Percentiles rank a stretch among this genome's conserved stretches.
phyloP scores from a whole-genome alignment of 2,329 filamentous ascomycete species.

The Fusarium cyanostomum region DNA sequence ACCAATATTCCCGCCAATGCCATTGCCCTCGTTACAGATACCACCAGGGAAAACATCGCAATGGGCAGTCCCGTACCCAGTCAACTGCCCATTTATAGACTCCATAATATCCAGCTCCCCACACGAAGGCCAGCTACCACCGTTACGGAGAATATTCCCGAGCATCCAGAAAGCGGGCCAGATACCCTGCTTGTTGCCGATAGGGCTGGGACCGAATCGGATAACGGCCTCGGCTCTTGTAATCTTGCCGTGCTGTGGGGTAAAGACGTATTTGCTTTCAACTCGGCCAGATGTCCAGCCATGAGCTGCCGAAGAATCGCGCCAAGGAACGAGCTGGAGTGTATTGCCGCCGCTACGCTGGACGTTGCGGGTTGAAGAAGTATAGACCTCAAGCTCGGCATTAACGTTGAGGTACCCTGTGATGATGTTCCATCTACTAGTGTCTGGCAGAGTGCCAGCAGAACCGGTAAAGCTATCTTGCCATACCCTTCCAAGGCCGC shows the following conservation, averaged over 20 bases:
- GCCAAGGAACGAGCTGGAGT: slow-evolving; percentile 59
- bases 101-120: slow-evolving; percentile 28
- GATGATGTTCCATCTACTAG: slow-evolving; percentile 55
- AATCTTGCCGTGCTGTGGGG: slow-evolving; percentile 49
- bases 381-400: slow-evolving; percentile 59
- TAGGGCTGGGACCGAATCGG: slow-evolving; percentile 51
- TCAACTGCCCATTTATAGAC: slow-evolving; percentile 18
- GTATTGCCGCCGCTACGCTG: slow-evolving; percentile 60
- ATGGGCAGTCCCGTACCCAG: slow-evolving; percentile 21
- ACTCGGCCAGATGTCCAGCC: slow-evolving; percentile 61
- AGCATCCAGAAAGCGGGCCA: slow-evolving; percentile 38
- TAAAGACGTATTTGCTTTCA: slow-evolving; percentile 57
- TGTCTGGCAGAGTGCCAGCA: slow-evolving; percentile 49
- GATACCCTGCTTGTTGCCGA: slow-evolving; percentile 55
- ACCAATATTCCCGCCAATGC: slow-evolving; percentile 46
- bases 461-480: slow-evolving; percentile 55
- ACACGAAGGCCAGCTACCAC: slow-evolving; percentile 28
- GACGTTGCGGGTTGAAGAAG: slow-evolving; percentile 53
- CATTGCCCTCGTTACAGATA: slow-evolving; percentile 57
- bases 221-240: slow-evolving; percentile 55
- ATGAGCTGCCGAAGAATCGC: slow-evolving; percentile 41
- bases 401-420: slow-evolving; percentile 53
- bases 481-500: slow-evolving; percentile 54
- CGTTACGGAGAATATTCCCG: slow-evolving; percentile 19
- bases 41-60: slow-evolving; percentile 47